These are phyloP conservation scores for Rutstroemia sp. DNA, from an alignment of 2,329 filamentous ascomycete genomes.

Conservation along the genomic window DNA sequence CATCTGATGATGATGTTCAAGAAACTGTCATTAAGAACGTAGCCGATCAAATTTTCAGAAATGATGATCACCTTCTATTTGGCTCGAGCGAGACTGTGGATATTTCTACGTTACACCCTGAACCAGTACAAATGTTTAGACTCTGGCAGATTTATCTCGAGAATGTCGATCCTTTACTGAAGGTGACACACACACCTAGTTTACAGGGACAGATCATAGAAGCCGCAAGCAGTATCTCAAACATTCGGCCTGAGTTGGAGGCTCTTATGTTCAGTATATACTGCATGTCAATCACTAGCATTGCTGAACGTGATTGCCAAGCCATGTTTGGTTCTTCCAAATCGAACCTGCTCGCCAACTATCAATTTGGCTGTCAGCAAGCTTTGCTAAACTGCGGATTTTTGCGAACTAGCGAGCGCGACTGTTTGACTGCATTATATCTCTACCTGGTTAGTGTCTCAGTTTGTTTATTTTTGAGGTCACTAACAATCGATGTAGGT, in stretches of 20 bases:
- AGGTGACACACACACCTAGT: constrained; percentile 64
- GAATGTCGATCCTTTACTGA: constrained; percentile 67
- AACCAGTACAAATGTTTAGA: constrained; percentile 57
- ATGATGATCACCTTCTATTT: constrained; percentile 45
- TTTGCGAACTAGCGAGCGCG: constrained; percentile 34
- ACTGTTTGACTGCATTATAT: constrained; percentile 43
- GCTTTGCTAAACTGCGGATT: constrained; percentile 37
- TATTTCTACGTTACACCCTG: constrained; percentile 42
- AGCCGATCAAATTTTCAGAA: constrained; percentile 37
- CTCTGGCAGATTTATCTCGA: constrained; percentile 71
- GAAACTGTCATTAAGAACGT: constrained; percentile 35
- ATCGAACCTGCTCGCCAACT: constrained; percentile 33
- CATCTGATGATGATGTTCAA: constrained; percentile 29
- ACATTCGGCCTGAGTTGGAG: constrained; percentile 50
- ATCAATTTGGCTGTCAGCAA: constrained; percentile 40
- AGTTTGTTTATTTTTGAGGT: neutral
- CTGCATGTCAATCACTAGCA: constrained; percentile 48
- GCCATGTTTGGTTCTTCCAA: constrained; percentile 32
- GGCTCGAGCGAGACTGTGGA: constrained; percentile 37
- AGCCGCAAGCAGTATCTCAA: constrained; percentile 47
- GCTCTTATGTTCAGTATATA: constrained; percentile 61
- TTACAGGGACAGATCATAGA: constrained; percentile 59
- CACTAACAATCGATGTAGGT: constrained; percentile 18
- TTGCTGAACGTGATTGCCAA: constrained; percentile 47
- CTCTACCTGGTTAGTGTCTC: constrained; percentile 42